These are phyloP conservation scores for Halteria grandinella DNA, from an alignment of 73 alveolate genomes.

Conservation along the genomic window DNA sequence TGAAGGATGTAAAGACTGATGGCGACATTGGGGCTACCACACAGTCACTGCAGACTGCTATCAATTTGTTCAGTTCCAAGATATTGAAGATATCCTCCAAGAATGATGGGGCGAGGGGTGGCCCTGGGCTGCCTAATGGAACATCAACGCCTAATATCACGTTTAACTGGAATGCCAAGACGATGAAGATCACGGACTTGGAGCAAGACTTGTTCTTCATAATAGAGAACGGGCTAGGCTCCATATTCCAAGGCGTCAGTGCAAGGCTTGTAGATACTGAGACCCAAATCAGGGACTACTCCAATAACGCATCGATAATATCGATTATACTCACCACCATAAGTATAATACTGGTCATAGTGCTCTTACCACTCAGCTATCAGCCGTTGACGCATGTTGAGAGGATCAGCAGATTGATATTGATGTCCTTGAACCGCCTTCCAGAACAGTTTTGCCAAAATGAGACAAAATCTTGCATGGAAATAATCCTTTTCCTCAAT, in stretches of 20 bases:
- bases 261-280: not conserved
- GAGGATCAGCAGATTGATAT: not conserved
- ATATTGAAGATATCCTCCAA: conserved; percentile 30
- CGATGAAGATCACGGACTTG: not conserved
- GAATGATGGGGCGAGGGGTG: not conserved
- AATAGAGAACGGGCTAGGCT: conserved; percentile 28
- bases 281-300: conserved; percentile 3
- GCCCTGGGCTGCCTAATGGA: conserved; percentile 16
- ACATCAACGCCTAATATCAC: no score
- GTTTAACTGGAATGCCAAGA: conserved; percentile 14
- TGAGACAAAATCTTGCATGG: conserved; percentile 52
- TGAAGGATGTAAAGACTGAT: conserved; percentile 17
- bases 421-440: conserved; percentile 44
- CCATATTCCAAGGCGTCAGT: conserved; percentile 12
- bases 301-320: conserved; percentile 14
- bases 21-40: not conserved
- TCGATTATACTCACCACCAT: conserved; percentile 27
- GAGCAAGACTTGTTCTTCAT: conserved; percentile 14
- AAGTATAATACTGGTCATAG: conserved; percentile 13
- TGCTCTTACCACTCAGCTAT: conserved; percentile 25
- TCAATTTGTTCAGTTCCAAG: conserved; percentile 47
- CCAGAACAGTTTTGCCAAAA: conserved; percentile 40
- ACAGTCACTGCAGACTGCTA: conserved; percentile 8
- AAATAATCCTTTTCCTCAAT: conserved; percentile 16
- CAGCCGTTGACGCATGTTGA: conserved; percentile 45